Base-by-base conservation (phyloP, 805 yeast species). In the Ogataea philodendri region DNA sequence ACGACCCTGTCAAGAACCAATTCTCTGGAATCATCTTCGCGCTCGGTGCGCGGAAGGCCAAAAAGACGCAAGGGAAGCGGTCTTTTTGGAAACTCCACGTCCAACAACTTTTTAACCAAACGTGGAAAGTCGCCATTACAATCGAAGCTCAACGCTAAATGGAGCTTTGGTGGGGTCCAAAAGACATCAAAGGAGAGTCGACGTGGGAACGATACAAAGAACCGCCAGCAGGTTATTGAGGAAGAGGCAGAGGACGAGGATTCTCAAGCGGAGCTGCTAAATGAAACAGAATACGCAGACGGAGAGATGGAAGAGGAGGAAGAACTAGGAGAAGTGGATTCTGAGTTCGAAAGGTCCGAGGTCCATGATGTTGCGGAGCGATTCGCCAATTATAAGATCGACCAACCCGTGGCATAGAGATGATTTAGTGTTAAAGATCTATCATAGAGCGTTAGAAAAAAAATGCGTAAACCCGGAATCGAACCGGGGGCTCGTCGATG, bases 41-140 rank as follows among this genome's bases (percentile, higher is more conserved):
- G 51, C 10, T 54, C 57, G 7, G 31, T 39, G 7, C 43, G 59
- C 26, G 60, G 61, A 8, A 44, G 57, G 14, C 36, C 43, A n/a
- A 49, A 48, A 26, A 41, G 49, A 9, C 47, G 46, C 24, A 45
- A 40, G 21, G 44, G 22, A 7, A 35, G 35, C 8, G 32, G 30
- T 19, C 11, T 38, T n/a, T 31, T 39, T 33, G 37, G 41, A n/a
- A 26, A 41, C 21, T 26, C 41, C n/a, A 25, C 30, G 3, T 33
- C 30, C 20, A 42, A 37, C 17, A 41, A 30, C 15, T 33, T 41
- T 22, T 33, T 50, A 2, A 10, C 45, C 4, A 53, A 51, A 22
- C 46, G 66, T 16, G 62, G 66, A 7, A 58, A 56, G 39, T 56
- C 63, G 1, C 65, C 65, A 1, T 35, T 59, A 5, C 57, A 53